Evolutionary conservation across 108 stramenopile genomes (phyloP).

Genomic region (Nitzschia inconspicua): DNA sequence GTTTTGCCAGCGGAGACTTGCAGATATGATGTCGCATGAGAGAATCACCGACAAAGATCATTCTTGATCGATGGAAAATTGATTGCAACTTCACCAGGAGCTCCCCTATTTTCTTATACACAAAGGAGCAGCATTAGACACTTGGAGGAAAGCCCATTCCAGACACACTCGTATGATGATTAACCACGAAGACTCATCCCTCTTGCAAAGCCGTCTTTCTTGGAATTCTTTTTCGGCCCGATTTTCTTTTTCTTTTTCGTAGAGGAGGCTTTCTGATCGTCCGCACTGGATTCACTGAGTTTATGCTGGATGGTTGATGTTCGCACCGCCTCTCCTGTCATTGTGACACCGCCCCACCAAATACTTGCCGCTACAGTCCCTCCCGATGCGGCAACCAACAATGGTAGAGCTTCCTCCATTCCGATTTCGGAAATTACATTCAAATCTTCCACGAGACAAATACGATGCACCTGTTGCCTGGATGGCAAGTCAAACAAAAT

Average conservation of each 20-base stretch:
- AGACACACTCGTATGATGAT: no score
- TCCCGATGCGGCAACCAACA: constrained; percentile 8
- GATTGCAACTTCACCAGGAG: no score
- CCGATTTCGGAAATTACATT: background rate
- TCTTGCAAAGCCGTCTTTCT: constrained; percentile 32
- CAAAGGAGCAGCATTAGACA: no score
- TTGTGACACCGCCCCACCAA: constrained; percentile 5
- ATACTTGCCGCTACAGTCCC: constrained; percentile 9
- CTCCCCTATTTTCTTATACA: no score
- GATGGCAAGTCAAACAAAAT: constrained; percentile 5
- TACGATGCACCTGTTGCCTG: background rate
- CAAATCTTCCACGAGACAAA: constrained; percentile 4
- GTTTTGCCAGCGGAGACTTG: no score
- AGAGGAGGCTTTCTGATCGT: constrained; percentile 1
- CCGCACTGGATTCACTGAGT: background rate
- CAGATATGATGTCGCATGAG: no score
- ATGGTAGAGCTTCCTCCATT: constrained; percentile 1
- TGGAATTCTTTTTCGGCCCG: constrained; percentile 1
- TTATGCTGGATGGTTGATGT: background rate
- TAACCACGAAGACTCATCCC: constrained; percentile 25
- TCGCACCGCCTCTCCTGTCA: constrained; percentile 3
- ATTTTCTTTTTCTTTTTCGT: constrained; percentile 14
- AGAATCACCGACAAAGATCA: no score
- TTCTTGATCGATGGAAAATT: no score
- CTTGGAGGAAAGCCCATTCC: no score